Conservation (phyloP, 805 yeast species). For the Cyberlindnera mrakii region DNA sequence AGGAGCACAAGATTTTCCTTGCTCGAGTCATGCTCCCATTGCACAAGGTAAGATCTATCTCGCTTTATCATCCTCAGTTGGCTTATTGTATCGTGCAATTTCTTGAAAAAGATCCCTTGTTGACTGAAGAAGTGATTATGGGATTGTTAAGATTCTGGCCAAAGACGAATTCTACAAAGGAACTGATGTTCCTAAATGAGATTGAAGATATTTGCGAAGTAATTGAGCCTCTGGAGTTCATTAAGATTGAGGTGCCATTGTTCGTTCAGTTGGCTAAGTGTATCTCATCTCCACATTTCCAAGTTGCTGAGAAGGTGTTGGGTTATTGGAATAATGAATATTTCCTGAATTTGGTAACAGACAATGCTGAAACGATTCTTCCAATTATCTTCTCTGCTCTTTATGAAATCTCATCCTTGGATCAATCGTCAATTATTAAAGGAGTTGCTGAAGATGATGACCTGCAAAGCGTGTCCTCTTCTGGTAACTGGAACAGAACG, state of each 20-base stretch:
- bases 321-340: conserved; percentile 94
- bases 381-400: conserved; percentile 89
- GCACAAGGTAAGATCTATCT: conserved; percentile 84
- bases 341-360: conserved; percentile 83
- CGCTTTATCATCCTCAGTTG: conserved; percentile 91
- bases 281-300: conserved; percentile 92
- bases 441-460: conserved; percentile 12
- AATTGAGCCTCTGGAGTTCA: conserved; percentile 88
- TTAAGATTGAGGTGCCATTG: conserved; percentile 85
- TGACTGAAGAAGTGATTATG: conserved; percentile 95
- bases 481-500: conserved; percentile 87
- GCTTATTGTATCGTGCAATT: conserved; percentile 97
- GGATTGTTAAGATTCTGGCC: conserved; percentile 96
- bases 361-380: conserved; percentile 84
- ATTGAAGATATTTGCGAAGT: conserved; percentile 95
- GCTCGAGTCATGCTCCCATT: conserved; percentile 83
- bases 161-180: conserved; percentile 89
- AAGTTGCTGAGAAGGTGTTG: conserved; percentile 91
- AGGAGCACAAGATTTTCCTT: conserved; percentile 90
- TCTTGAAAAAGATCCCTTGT: conserved; percentile 83
- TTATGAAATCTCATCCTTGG: conserved; percentile 62
- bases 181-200: conserved; percentile 92
- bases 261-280: conserved; percentile 93
- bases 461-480: conserved; percentile 20
- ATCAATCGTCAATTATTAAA: conserved; percentile 16